phyloP scores from a whole-genome alignment of 495 filamentous ascomycete genomes.

The Tuber magnatum region DNA sequence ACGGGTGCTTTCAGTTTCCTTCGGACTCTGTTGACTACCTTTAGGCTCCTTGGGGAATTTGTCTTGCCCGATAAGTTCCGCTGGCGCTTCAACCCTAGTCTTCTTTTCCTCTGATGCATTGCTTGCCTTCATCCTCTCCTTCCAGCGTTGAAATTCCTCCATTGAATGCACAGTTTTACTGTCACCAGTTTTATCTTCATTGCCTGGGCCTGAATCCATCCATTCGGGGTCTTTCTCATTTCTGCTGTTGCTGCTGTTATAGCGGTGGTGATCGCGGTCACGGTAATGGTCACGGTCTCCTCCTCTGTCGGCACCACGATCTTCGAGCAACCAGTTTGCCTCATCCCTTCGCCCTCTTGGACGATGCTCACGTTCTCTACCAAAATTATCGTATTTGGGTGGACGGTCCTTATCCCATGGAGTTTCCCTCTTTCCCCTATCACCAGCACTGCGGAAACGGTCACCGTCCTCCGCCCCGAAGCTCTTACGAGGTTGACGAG shows the following conservation, averaged over 20 bases:
- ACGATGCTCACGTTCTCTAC: slow-evolving; percentile 49
- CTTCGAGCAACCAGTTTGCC: slow-evolving; percentile 45
- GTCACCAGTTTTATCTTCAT: slow-evolving; percentile 60
- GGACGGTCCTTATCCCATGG: slow-evolving; percentile 53
- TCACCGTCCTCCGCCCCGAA: slow-evolving; percentile 59
- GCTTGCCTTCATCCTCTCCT: slow-evolving; percentile 75
- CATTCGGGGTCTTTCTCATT: slow-evolving; percentile 78
- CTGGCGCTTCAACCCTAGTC: slow-evolving; percentile 48
- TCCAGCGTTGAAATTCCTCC: slow-evolving; percentile 93
- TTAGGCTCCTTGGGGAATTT: slow-evolving; percentile 17
- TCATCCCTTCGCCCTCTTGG: slow-evolving; percentile 44
- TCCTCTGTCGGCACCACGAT: slow-evolving; percentile 57
- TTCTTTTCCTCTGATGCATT: slow-evolving; percentile 45
- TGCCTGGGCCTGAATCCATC: slow-evolving; percentile 66
- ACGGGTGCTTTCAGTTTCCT: neutral
- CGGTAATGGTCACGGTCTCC: slow-evolving; percentile 46
- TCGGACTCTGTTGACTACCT: slow-evolving; percentile 5
- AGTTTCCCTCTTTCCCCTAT: slow-evolving; percentile 49
- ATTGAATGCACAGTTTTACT: slow-evolving; percentile 51
- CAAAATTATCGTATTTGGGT: slow-evolving; percentile 52
- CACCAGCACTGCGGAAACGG: slow-evolving; percentile 48
- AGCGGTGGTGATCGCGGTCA: slow-evolving; percentile 40
- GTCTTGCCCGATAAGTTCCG: slow-evolving; percentile 18
- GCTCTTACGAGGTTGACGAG: slow-evolving; percentile 51
- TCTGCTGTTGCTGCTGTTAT: slow-evolving; percentile 41